Conservation (phyloP, 1,139 yeast genomes). For the Suhomyces panamericanus region DNA sequence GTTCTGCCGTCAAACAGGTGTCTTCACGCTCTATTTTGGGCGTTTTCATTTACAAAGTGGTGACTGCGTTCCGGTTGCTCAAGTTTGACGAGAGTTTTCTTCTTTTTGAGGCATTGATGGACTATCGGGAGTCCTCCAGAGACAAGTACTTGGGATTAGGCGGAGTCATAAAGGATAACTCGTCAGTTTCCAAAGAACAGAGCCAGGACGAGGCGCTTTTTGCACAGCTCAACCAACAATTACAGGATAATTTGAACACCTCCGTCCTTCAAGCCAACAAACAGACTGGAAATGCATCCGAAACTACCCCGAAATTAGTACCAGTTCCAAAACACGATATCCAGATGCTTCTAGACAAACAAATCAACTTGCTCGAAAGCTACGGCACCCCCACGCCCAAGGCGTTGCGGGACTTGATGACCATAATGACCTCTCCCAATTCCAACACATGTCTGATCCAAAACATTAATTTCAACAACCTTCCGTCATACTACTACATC, state of each 20-base stretch:
- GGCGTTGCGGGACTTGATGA: conserved; percentile 44
- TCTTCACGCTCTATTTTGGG: conserved; percentile 43
- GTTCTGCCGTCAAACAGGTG: conserved; percentile 12
- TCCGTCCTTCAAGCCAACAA: conserved; percentile 3
- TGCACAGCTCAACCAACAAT: conserved; percentile 22
- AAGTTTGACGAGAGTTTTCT: conserved; percentile 58
- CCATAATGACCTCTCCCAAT: conserved; percentile 41
- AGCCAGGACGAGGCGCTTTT: conserved; percentile 19
- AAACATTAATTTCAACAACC: conserved; percentile 47
- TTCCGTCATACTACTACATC: conserved; percentile 67
- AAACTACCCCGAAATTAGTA: conserved; percentile 16
- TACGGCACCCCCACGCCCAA: conserved; percentile 55
- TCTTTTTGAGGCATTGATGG: conserved; percentile 56
- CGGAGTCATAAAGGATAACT: conserved; percentile 15
- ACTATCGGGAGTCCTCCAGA: conserved; percentile 46
- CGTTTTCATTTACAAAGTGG: conserved; percentile 36
- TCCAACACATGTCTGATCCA: conserved; percentile 45
- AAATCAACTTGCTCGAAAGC: conserved; percentile 55
- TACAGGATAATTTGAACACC: conserved; percentile 23
- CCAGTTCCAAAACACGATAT: conserved; percentile 56
- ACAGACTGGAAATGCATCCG: not conserved
- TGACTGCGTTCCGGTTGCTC: conserved; percentile 51
- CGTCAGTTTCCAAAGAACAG: not conserved
- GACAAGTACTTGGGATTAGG: conserved; percentile 22
- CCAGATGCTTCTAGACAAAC: conserved; percentile 53